A percentile compares a stretch with the other conserved stretches of the same genome.
These are phyloP conservation scores for Lactarius tabidus DNA, from an alignment of 768 basidiomycete species.

Conservation along the genomic window DNA sequence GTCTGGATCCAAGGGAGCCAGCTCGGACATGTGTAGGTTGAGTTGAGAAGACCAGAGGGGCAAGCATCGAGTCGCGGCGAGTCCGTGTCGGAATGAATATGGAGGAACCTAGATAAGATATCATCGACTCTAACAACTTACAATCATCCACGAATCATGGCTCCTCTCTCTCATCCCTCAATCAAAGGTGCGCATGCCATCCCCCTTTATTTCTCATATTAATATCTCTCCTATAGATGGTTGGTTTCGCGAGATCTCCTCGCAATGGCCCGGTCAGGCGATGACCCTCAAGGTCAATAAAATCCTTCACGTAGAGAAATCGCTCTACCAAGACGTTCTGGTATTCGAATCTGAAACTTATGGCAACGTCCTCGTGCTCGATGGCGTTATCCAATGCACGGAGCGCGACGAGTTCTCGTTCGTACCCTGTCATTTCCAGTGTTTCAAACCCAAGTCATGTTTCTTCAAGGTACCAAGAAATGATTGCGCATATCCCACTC, in stretches of 20 bases:
- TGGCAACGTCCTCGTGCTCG: slow-evolving; percentile 95
- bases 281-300: slow-evolving; percentile 96
- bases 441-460: neutral
- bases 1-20: slow-evolving; percentile 62
- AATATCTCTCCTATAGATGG: slow-evolving; percentile 51
- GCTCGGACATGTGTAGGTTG: slow-evolving; percentile 30
- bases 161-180: slow-evolving; percentile 37
- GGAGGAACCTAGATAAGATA: slow-evolving; percentile 5
- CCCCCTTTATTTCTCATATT: neutral
- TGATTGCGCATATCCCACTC: slow-evolving; percentile 97
- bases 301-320: slow-evolving; percentile 92
- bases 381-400: slow-evolving; percentile 94
- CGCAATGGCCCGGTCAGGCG: slow-evolving; percentile 97
- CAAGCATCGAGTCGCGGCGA: neutral
- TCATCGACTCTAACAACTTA: neutral
- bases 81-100: no score
- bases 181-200: slow-evolving; percentile 32
- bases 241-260: slow-evolving; percentile 93
- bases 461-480: slow-evolving; percentile 85
- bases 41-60: neutral
- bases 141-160: slow-evolving; percentile 29
- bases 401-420: slow-evolving; percentile 99
- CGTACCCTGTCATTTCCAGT: slow-evolving; percentile 33
- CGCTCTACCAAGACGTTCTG: slow-evolving; percentile 92
- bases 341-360: slow-evolving; percentile 95